phyloP scores from a whole-genome alignment of 2,329 filamentous ascomycete genomes.

The Mollisiaceae sp. region DNA sequence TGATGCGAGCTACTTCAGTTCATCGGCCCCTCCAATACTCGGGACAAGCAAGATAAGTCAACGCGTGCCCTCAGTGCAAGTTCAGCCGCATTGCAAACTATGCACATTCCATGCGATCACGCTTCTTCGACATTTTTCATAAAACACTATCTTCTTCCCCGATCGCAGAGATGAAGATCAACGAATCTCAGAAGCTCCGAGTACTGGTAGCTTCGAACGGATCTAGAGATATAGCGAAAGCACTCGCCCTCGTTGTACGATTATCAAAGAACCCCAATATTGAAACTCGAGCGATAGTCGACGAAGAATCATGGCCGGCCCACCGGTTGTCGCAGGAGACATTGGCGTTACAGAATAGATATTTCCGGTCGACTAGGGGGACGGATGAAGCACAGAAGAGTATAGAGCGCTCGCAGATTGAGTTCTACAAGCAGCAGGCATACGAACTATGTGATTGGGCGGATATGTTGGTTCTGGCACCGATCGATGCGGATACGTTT shows the following conservation, averaged over 20 bases:
- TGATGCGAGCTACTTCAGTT: conserved; percentile 5
- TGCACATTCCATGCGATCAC: conserved; percentile 3
- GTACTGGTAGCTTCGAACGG: conserved; percentile 71
- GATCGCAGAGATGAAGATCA: conserved; percentile 39
- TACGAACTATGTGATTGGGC: conserved; percentile 84
- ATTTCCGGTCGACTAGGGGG: conserved; percentile 39
- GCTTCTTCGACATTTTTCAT: neutral
- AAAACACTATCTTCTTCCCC: conserved; percentile 35
- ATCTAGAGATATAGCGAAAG: conserved; percentile 67
- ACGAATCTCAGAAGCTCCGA: conserved; percentile 62
- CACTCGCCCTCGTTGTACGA: conserved; percentile 68
- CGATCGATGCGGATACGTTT: conserved; percentile 82
- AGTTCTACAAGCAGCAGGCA: conserved; percentile 58
- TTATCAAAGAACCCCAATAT: conserved; percentile 69
- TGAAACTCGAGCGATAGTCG: conserved; percentile 65
- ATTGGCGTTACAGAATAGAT: conserved; percentile 62
- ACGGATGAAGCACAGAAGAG: conserved; percentile 36
- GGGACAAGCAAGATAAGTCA: conserved; percentile 13
- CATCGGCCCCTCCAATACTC: conserved; percentile 8
- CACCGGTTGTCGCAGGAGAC: conserved; percentile 67
- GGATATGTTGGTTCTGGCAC: conserved; percentile 81
- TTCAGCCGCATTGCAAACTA: conserved; percentile 17
- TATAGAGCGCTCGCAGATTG: conserved; percentile 45
- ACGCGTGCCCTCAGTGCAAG: neutral
- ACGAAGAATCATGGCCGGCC: conserved; percentile 59